Evolutionary conservation across 2,329 filamentous ascomycete genomes (phyloP).

Genomic region (Paramyrothecium roridum): DNA sequence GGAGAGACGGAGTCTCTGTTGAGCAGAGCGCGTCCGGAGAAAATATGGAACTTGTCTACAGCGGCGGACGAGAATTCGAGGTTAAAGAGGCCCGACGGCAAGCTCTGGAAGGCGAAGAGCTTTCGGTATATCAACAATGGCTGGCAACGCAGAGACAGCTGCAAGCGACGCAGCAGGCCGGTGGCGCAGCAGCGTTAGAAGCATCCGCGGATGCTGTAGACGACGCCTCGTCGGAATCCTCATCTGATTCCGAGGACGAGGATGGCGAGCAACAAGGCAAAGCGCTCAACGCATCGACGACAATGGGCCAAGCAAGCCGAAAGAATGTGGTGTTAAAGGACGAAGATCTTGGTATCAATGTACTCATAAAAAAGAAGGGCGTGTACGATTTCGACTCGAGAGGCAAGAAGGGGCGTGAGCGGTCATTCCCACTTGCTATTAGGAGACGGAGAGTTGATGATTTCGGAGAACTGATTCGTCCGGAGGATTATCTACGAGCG

Average conservation of each 20-base stretch:
- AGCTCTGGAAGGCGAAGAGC: constrained; percentile 71
- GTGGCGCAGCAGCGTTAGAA: constrained; percentile 66
- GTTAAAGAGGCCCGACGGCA: constrained; percentile 60
- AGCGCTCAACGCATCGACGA: constrained; percentile 82
- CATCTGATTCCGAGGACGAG: constrained; percentile 82
- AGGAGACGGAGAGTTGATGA: constrained; percentile 80
- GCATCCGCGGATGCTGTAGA: constrained; percentile 71
- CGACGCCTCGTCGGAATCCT: constrained; percentile 82
- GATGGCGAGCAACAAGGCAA: constrained; percentile 90
- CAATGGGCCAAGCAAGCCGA: constrained; percentile 76
- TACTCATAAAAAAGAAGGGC: constrained; percentile 82
- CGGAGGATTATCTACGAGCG: constrained; percentile 88
- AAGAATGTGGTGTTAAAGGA: constrained; percentile 86
- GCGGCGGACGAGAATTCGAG: constrained; percentile 59
- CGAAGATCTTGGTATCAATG: constrained; percentile 87
- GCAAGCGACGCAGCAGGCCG: constrained; percentile 73
- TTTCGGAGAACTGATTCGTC: constrained; percentile 89
- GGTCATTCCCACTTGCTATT: constrained; percentile 85
- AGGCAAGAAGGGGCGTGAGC: constrained; percentile 86
- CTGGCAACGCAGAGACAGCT: constrained; percentile 84
- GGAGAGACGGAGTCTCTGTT: constrained; percentile 58
- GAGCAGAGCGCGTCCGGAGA: constrained; percentile 54
- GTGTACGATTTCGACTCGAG: constrained; percentile 93
- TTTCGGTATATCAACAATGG: constrained; percentile 85
- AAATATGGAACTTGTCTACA: constrained; percentile 63